Percentiles rank a stretch among this genome's conserved stretches.
Evolutionary conservation across 768 basidiomycete genomes (phyloP).

Genomic region (Mycena albidolilacea): DNA sequence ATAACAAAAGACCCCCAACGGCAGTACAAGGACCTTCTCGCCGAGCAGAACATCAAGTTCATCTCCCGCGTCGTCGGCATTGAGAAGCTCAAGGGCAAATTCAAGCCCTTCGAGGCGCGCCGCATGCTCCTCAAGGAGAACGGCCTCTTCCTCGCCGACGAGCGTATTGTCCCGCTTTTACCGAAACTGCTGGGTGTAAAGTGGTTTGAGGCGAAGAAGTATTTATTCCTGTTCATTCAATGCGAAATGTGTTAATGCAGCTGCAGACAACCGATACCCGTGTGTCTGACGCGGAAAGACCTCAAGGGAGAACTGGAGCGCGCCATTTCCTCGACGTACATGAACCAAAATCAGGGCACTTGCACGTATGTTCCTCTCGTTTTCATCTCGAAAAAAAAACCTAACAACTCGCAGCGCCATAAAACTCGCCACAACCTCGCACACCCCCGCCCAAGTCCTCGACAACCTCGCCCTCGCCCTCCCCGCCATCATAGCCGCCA

Average conservation of each 20-base stretch:
- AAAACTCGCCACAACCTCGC: slow-evolving; percentile 84
- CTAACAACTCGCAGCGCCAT: slow-evolving; percentile 71
- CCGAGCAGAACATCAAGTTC: slow-evolving; percentile 85
- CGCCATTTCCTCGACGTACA: slow-evolving; percentile 94
- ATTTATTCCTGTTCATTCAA: background rate
- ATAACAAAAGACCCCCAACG: slow-evolving; percentile 97
- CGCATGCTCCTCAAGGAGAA: slow-evolving; percentile 90
- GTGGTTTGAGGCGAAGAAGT: slow-evolving; percentile 98
- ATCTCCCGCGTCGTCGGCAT: slow-evolving; percentile 93
- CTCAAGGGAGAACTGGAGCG: slow-evolving; percentile 94
- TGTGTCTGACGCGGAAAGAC: slow-evolving; percentile 89
- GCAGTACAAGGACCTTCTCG: slow-evolving; percentile 95
- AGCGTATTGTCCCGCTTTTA: slow-evolving; percentile 88
- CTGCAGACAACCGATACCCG: slow-evolving; percentile 93
- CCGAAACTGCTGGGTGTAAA: slow-evolving; percentile 90
- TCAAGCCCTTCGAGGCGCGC: slow-evolving; percentile 87
- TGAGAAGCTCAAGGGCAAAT: slow-evolving; percentile 94
- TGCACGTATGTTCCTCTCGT: slow-evolving; percentile 76
- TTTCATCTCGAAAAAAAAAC: background rate
- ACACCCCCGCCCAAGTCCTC: slow-evolving; percentile 79
- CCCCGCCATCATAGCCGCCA: slow-evolving; percentile 77
- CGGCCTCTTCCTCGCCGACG: slow-evolving; percentile 94
- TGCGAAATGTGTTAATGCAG: slow-evolving; percentile 15
- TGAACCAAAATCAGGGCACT: slow-evolving; percentile 95
- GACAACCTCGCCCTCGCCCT: slow-evolving; percentile 86